Base-by-base conservation (phyloP, 768 basidiomycete genomes). In the Lyophyllum shimeji region DNA sequence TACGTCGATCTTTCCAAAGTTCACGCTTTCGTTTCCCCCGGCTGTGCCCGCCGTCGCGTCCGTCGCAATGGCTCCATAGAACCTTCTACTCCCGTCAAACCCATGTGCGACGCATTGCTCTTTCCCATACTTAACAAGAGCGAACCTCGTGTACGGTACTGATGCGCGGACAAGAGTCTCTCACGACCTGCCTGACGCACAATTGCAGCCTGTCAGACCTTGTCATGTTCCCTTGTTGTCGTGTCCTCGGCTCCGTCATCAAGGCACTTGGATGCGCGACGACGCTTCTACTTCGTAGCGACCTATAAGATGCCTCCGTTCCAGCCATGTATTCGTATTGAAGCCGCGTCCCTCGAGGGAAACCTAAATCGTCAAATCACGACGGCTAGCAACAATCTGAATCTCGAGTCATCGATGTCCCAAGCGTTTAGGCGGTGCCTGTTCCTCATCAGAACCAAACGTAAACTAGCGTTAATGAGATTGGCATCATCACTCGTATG, bases 401-500 rank as follows among this genome's bases (percentile, higher is more conserved):
- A 29, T 9, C 9, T 29, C 29, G 29, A 29, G 29, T 4, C 29
- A 29, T 29, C 29, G 29, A 29, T 29, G 9, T 5, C 29, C 29
- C 29, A 29, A 40, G 17, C 5, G 5, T 40, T 40, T 18, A 40
- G 2, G 21, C 20, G 4, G 43, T 44, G 13, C 46, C 46, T 46
- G 46, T 46, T 46, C 27, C 15, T 46, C 45, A 29, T 9, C 27
- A 29, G 45, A 29, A 29, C 25, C 45, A 46, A 46, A 46, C 29
- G 45, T n/a, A 46, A 46, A 31, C 46, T 46, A 46, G 46, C 46
- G 46, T 46, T 29, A 46, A 46, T 46, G 46, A 46, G 29, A n/a
- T 46, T 13, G n/a, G 45, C 45, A 25, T 46, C 44, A 45, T 3
- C 18, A 25, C 44, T 15, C 44, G 20, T 45, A 45, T 46, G 25